Conservation (phyloP, 495 filamentous ascomycete genomes). For the Bacidia gigantensis region DNA sequence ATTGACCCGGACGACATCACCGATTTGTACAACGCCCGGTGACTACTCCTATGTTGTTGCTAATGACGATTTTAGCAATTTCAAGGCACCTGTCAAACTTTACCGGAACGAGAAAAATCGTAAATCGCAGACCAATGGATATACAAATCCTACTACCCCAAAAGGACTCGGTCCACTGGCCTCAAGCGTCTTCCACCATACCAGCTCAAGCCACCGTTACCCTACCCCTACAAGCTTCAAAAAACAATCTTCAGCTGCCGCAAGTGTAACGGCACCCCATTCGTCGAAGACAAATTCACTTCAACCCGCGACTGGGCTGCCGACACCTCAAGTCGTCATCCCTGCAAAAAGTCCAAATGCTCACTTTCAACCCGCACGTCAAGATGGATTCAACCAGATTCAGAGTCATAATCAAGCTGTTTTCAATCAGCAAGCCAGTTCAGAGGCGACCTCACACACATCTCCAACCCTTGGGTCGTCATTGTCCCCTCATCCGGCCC, state of each 20-base stretch:
- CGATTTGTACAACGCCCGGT: constrained; percentile 47
- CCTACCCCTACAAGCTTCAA: constrained; percentile 26
- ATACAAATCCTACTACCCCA: constrained; percentile 15
- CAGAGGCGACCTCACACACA: not conserved
- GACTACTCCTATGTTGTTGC: constrained; percentile 13
- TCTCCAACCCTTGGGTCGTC: not conserved
- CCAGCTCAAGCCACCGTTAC: constrained; percentile 19
- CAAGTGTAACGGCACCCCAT: not conserved
- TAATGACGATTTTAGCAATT: constrained; percentile 41
- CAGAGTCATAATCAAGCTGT: not conserved
- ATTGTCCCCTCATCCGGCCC: not conserved
- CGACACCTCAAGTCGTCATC: constrained; percentile 1
- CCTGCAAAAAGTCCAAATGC: not conserved
- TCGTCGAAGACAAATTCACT: not conserved
- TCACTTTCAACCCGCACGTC: not conserved
- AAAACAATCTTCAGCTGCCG: constrained; percentile 1
- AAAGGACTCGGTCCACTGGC: constrained; percentile 40
- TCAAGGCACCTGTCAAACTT: constrained; percentile 40
- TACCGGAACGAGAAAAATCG: constrained; percentile 15
- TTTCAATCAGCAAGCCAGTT: not conserved
- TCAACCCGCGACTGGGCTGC: not conserved
- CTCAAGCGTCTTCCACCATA: constrained; percentile 38
- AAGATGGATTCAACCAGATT: not conserved
- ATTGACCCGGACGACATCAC: constrained; percentile 54
- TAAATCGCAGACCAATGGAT: not conserved